Evolutionary conservation across 2,329 filamentous ascomycete genomes (phyloP).

Genomic region (Botrytis elliptica): DNA sequence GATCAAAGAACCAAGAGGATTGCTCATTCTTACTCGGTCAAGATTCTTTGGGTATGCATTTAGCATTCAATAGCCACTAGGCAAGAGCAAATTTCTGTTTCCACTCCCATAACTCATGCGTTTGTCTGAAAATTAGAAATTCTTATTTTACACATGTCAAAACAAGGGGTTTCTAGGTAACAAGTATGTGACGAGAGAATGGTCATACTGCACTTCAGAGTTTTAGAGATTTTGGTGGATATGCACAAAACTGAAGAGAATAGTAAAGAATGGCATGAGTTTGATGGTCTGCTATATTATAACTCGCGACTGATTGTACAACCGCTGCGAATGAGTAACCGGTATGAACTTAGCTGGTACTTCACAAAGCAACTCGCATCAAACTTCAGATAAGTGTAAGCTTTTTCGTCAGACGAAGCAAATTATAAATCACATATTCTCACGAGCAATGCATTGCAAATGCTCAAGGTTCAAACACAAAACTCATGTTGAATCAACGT

Average conservation of each 20-base stretch:
- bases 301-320: background rate
- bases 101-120: background rate
- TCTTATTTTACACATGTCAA: too few species aligned
- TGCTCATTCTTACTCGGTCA: background rate
- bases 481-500: background rate
- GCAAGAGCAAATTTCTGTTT: background rate
- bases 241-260: background rate
- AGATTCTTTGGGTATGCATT: background rate
- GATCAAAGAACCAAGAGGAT: background rate
- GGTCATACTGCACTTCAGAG: background rate
- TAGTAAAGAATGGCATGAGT: too few species aligned
- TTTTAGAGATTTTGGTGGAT: background rate
- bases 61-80: background rate
- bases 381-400: background rate
- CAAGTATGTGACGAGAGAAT: background rate
- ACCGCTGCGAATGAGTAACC: too few species aligned
- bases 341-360: background rate
- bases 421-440: background rate
- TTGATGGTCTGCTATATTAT: background rate
- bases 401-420: too few species aligned
- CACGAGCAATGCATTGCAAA: background rate
- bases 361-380: background rate
- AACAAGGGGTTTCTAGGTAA: too few species aligned
- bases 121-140: background rate
- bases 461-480: background rate